These are phyloP conservation scores for Phialemonium atrogriseum DNA, from an alignment of 2,329 filamentous ascomycete species.

Conservation along the genomic window DNA sequence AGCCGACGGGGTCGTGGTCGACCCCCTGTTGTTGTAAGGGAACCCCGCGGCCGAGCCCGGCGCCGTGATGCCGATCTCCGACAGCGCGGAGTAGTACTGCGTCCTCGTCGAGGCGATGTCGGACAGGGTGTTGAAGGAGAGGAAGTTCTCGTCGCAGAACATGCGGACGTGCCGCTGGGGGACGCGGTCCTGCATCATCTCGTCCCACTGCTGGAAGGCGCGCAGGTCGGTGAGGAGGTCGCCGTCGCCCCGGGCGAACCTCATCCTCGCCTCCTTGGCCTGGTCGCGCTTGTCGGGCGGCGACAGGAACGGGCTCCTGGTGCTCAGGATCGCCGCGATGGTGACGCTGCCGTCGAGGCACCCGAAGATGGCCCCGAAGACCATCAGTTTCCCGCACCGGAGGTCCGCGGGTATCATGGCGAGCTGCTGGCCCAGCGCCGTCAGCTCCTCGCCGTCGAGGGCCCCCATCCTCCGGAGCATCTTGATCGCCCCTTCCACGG, in stretches of 20 bases:
- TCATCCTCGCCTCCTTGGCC: slow-evolving; percentile 65
- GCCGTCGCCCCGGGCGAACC: slow-evolving; percentile 70
- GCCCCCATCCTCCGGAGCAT: slow-evolving; percentile 81
- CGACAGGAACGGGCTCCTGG: slow-evolving; percentile 76
- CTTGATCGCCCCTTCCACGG: slow-evolving; percentile 76
- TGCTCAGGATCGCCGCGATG: slow-evolving; percentile 87
- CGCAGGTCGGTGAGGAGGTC: slow-evolving; percentile 82
- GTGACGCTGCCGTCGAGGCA: slow-evolving; percentile 84
- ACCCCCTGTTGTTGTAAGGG: too few relatives aligned
- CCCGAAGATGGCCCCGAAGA: slow-evolving; percentile 89
- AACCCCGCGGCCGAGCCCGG: slow-evolving; percentile 20
- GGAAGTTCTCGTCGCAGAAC: slow-evolving; percentile 81
- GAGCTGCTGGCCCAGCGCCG: slow-evolving; percentile 85
- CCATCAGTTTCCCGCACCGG: slow-evolving; percentile 87
- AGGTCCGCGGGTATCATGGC: slow-evolving; percentile 92
- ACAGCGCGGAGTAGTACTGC: slow-evolving; percentile 79
- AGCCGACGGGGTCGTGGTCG: slow-evolving; percentile 2
- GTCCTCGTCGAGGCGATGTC: slow-evolving; percentile 82
- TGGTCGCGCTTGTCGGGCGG: slow-evolving; percentile 77
- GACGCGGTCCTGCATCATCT: slow-evolving; percentile 49
- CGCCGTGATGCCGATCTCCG: slow-evolving; percentile 67
- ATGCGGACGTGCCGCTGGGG: slow-evolving; percentile 56
- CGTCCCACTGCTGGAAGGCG: slow-evolving; percentile 76
- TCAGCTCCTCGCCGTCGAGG: slow-evolving; percentile 76
- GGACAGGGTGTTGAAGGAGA: slow-evolving; percentile 73